A percentile compares a stretch with the other conserved stretches of the same genome.
Conservation (phyloP, 2,329 filamentous ascomycete genomes). For the Fusarium transvaalense region DNA sequence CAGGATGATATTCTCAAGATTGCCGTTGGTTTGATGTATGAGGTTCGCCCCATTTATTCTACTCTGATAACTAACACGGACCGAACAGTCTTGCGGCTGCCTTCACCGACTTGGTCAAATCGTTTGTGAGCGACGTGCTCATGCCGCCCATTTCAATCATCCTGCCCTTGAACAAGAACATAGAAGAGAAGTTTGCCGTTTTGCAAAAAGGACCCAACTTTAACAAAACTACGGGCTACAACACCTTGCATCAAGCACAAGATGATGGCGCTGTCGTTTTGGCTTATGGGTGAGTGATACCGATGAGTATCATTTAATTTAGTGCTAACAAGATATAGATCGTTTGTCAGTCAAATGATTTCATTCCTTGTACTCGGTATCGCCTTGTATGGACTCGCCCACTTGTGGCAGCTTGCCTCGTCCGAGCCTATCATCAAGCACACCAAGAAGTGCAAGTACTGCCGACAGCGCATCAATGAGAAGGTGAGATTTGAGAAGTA, state of each 20-base stretch:
- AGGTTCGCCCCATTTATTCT: constrained; percentile 41
- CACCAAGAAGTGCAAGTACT: constrained; percentile 76
- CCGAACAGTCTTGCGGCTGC: constrained; percentile 71
- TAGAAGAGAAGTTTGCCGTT: constrained; percentile 80
- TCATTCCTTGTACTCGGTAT: constrained; percentile 76
- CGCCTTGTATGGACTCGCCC: constrained; percentile 73
- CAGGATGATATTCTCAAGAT: constrained; percentile 82
- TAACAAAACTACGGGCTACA: constrained; percentile 69
- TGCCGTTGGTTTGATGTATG: constrained; percentile 78
- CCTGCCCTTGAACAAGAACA: constrained; percentile 76
- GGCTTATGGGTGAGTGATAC: constrained; percentile 71
- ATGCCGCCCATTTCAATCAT: constrained; percentile 77
- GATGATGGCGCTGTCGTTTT: constrained; percentile 79
- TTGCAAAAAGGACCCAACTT: constrained; percentile 69
- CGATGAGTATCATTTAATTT: rapidly evolving
- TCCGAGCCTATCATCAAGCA: constrained; percentile 78
- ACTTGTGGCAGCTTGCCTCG: constrained; percentile 70
- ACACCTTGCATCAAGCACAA: constrained; percentile 76
- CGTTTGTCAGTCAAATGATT: constrained; percentile 73
- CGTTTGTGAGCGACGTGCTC: constrained; percentile 77
- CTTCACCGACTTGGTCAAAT: constrained; percentile 78
- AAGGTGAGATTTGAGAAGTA: constrained; percentile 60
- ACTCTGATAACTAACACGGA: constrained; percentile 17
- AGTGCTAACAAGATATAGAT: constrained; percentile 51
- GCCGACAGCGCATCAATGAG: constrained; percentile 71